Conservation (phyloP, 257 asterid genomes). For the Penstemon eatonii region DNA sequence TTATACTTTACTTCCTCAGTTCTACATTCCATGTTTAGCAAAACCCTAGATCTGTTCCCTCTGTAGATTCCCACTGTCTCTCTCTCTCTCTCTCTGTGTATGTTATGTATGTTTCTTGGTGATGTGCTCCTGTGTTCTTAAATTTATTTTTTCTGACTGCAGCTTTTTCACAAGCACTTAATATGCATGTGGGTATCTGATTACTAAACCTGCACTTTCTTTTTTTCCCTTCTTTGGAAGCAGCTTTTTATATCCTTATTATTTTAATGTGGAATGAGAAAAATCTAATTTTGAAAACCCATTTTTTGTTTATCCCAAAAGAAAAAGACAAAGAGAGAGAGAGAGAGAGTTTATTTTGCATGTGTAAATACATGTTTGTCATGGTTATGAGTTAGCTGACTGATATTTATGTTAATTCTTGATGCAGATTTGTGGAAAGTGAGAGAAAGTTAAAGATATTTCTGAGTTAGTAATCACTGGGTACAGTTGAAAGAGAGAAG, state of each 20-base stretch:
- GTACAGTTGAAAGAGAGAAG: conserved; percentile 31
- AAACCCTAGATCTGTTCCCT: conserved; percentile 96
- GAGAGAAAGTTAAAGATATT: conserved; percentile 31
- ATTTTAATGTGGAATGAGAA: conserved; percentile 14
- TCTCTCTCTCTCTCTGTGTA: conserved; percentile 21
- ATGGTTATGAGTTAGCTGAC: conserved; percentile 28
- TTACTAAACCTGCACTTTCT: conserved; percentile 10
- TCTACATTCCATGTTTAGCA: conserved; percentile 55
- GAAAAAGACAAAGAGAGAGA: conserved; percentile 1
- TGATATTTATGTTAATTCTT: conserved; percentile 32
- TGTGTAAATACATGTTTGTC: conserved; percentile 21
- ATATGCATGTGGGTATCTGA: conserved; percentile 26
- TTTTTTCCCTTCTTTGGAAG: conserved; percentile 20
- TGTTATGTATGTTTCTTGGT: conserved; percentile 14
- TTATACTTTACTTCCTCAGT: conserved; percentile 19
- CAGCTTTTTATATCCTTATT: conserved; percentile 16
- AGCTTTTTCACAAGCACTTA: conserved; percentile 31
- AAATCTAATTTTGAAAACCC: conserved; percentile 21
- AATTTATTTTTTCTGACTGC: conserved; percentile 30
- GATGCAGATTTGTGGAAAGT: conserved; percentile 48
- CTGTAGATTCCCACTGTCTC: conserved; percentile 52
- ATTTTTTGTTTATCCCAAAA: conserved; percentile 5
- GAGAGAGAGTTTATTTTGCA: conserved; percentile 21
- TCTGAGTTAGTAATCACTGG: conserved; percentile 27
- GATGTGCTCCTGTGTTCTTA: background rate